phyloP scores from a whole-genome alignment of 805 yeast species.

The Nakazawaea populi region DNA sequence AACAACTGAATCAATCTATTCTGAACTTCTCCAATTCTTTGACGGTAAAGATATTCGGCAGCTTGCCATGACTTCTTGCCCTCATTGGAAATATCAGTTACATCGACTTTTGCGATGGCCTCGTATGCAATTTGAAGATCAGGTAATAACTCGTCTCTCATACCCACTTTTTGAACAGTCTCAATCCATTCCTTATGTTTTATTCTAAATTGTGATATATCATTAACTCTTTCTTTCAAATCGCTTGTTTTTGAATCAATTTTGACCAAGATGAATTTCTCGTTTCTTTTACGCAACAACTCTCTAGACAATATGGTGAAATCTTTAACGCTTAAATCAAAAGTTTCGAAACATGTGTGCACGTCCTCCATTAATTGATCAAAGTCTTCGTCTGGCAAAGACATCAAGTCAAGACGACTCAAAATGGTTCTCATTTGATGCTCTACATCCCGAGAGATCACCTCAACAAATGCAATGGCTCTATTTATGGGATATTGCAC shows the following conservation, averaged over 20 bases:
- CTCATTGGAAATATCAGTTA: conserved; percentile 30
- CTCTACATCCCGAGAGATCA: conserved; percentile 53
- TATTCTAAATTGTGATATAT: conserved; percentile 38
- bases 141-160: conserved; percentile 6
- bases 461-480: conserved; percentile 60
- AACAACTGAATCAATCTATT: conserved; percentile 34
- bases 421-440: conserved; percentile 34
- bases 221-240: conserved; percentile 37
- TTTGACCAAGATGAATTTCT: conserved; percentile 60
- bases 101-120: conserved; percentile 29
- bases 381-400: conserved; percentile 35
- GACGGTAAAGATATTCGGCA: conserved; percentile 36
- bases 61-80: conserved; percentile 34
- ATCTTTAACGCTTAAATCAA: conserved; percentile 61
- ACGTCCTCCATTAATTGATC: conserved; percentile 23
- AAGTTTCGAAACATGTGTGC: conserved; percentile 31
- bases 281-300: conserved; percentile 64
- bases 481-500: conserved; percentile 59
- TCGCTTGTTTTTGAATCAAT: conserved; percentile 38
- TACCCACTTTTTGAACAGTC: conserved; percentile 21
- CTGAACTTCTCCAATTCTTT: conserved; percentile 40
- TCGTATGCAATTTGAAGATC: conserved; percentile 37
- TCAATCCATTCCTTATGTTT: conserved; percentile 45
- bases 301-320: conserved; percentile 69
- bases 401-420: conserved; percentile 35